phyloP scores from a whole-genome alignment of 768 basidiomycete genomes.

The Polyporus arcularius region DNA sequence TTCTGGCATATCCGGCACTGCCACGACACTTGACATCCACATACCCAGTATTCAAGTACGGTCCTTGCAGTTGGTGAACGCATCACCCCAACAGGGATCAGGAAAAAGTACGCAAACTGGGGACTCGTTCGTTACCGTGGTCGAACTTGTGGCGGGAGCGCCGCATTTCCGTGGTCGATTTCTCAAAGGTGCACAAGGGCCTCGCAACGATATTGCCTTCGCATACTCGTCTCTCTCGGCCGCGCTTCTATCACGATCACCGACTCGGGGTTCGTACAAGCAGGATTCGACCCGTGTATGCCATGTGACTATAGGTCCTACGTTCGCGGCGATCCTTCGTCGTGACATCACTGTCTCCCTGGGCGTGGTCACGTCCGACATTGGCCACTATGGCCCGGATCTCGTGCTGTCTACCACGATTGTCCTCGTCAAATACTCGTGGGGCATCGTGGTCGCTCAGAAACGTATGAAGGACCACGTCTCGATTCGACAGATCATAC shows the following conservation, averaged over 20 bases:
- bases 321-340: slow-evolving; percentile 1
- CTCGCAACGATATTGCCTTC: background rate
- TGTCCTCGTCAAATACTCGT: background rate
- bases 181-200: background rate
- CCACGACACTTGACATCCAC: slow-evolving; percentile 40
- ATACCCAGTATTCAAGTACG: slow-evolving; percentile 43
- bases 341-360: slow-evolving; percentile 23
- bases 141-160: slow-evolving; percentile 23
- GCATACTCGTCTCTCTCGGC: slow-evolving; percentile 4
- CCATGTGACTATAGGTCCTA: slow-evolving; percentile 20
- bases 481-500: slow-evolving; percentile 43
- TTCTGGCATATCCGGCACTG: background rate
- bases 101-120: background rate
- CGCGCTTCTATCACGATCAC: background rate
- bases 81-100: background rate
- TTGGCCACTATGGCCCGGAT: slow-evolving; percentile 35
- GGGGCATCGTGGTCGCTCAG: background rate
- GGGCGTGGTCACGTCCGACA: slow-evolving; percentile 25
- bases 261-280: slow-evolving; percentile 3
- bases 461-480: slow-evolving; percentile 22
- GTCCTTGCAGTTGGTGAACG: slow-evolving; percentile 35
- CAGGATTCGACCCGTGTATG: slow-evolving; percentile 3
- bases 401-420: slow-evolving; percentile 19
- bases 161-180: background rate
- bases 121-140: slow-evolving; percentile 30